Conservation (phyloP, 805 yeast species). For the Priceomyces carsonii region DNA sequence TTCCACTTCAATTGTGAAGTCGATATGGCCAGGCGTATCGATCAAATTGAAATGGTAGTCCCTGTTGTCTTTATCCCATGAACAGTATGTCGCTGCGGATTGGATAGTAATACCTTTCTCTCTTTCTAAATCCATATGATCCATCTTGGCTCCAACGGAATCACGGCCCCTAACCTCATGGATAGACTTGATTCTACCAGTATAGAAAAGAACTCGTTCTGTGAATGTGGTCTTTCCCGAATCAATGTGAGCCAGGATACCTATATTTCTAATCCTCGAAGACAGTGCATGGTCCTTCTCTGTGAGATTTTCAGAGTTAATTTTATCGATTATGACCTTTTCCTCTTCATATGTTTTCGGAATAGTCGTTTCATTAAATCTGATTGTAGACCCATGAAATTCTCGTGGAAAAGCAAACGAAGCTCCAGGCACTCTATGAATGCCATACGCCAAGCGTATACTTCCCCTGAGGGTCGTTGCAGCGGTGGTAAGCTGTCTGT, state of each 20-base stretch:
- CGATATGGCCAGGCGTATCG: constrained; percentile 99
- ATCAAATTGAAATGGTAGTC: constrained; percentile 89
- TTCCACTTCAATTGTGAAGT: constrained; percentile 97
- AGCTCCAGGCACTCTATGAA: constrained; percentile 1
- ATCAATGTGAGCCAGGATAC: constrained; percentile 97
- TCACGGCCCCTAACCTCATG: constrained; percentile 97
- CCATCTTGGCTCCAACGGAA: constrained; percentile 99
- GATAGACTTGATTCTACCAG: constrained; percentile 95
- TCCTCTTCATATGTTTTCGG: constrained; percentile 69
- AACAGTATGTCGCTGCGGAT: constrained; percentile 97
- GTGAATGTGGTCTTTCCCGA: constrained; percentile 98
- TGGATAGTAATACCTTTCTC: constrained; percentile 99
- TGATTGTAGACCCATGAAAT: constrained; percentile 7
- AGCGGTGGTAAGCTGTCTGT: constrained; percentile 2
- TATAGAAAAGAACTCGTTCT: constrained; percentile 92
- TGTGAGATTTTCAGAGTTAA: constrained; percentile 44
- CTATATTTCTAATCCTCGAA: constrained; percentile 80
- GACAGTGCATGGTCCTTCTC: constrained; percentile 55
- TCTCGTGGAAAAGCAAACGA: constrained; percentile 3
- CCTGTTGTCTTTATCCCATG: constrained; percentile 78
- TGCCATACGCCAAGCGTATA: neutral
- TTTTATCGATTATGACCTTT: constrained; percentile 63
- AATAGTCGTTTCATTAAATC: constrained; percentile 11
- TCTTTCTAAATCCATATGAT: constrained; percentile 97
- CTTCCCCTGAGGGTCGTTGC: neutral